A percentile compares a stretch with the other conserved stretches of the same genome.
phyloP scores from a whole-genome alignment of 331 rosid genomes.

The Quercus phellos region DNA sequence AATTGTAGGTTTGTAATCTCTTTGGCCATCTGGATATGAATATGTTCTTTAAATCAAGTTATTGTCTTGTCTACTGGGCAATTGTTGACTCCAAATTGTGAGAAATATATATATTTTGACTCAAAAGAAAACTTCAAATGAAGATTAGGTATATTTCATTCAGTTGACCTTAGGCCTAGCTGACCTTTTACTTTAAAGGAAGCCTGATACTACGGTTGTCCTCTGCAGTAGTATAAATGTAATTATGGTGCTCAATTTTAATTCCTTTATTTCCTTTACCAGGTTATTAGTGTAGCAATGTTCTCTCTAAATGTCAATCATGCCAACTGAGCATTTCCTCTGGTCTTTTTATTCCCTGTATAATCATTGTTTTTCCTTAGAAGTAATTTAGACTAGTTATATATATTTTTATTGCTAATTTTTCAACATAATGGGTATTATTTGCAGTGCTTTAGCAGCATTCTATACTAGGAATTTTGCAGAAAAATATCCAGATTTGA shows the following conservation, averaged over 20 bases:
- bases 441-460: constrained; percentile 91
- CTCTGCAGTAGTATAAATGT: neutral
- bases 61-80: neutral
- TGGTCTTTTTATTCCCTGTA: neutral
- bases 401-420: neutral
- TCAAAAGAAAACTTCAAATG: neutral
- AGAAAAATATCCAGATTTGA: constrained; percentile 71
- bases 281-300: neutral
- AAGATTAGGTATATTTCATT: neutral
- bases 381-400: neutral
- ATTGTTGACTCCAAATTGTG: neutral
- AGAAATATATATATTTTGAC: neutral
- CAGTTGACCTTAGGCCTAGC: neutral
- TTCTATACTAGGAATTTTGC: constrained; percentile 84
- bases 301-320: neutral
- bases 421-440: constrained; percentile 13
- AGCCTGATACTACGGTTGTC: neutral
- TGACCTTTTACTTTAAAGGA: neutral
- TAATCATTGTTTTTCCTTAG: neutral
- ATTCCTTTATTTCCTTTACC: neutral
- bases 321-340: neutral
- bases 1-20: neutral
- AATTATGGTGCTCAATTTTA: neutral
- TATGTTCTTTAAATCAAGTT: neutral
- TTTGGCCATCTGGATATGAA: neutral